Percentiles rank a stretch among this genome's conserved stretches.
Evolutionary conservation across 768 basidiomycete genomes (phyloP).

Genomic region (Boletales sp.): DNA sequence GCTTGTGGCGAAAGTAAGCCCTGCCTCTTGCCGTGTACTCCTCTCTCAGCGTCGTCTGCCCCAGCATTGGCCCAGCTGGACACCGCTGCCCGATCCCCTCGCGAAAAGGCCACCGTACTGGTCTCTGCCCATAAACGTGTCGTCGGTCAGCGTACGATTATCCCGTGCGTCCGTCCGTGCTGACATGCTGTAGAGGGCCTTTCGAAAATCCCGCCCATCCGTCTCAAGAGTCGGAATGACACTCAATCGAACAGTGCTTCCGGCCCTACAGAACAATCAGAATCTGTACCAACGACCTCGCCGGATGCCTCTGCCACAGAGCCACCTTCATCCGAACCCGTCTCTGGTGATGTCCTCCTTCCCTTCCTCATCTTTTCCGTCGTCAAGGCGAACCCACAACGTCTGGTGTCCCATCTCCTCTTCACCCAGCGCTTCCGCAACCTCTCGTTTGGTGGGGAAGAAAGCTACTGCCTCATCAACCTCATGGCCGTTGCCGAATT

Average conservation of each 20-base stretch:
- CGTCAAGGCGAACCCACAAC: constrained; percentile 87
- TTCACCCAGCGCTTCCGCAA: constrained; percentile 33
- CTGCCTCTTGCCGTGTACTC: not conserved
- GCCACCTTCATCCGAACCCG: constrained; percentile 39
- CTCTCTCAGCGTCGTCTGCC: constrained; percentile 22
- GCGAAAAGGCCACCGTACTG: constrained; percentile 75
- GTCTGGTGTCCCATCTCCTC: constrained; percentile 57
- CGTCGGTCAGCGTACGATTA: constrained; percentile 53
- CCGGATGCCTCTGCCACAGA: not conserved
- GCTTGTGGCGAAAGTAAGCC: constrained; percentile 74
- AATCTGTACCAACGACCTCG: constrained; percentile 4
- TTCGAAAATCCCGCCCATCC: constrained; percentile 67
- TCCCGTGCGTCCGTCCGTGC: not conserved
- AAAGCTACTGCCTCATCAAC: constrained; percentile 91
- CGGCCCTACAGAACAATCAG: not conserved
- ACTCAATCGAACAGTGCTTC: not conserved
- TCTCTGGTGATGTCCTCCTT: constrained; percentile 86
- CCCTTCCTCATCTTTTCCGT: constrained; percentile 93
- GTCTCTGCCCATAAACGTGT: constrained; percentile 83
- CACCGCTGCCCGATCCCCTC: constrained; percentile 52
- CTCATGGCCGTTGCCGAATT: constrained; percentile 95
- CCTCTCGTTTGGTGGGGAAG: constrained; percentile 51
- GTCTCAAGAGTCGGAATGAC: constrained; percentile 61
- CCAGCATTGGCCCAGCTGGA: constrained; percentile 55
- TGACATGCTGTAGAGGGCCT: constrained; percentile 57